These are phyloP conservation scores for Cryphonectria parasitica DNA, from an alignment of 2,329 filamentous ascomycete genomes.

Conservation along the genomic window DNA sequence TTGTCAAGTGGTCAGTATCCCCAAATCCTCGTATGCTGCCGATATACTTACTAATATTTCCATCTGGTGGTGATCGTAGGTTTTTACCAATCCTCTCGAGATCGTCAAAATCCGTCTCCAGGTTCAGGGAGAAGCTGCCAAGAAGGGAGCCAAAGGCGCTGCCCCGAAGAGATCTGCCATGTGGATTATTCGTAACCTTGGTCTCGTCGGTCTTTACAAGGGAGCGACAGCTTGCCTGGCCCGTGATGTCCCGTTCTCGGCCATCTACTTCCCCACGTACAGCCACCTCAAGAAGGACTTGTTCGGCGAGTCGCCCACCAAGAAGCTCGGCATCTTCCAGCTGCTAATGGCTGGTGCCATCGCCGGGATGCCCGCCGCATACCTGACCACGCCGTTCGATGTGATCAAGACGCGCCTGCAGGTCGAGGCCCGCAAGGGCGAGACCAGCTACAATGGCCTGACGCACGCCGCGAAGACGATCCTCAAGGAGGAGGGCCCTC, in stretches of 20 bases:
- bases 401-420: slow-evolving; percentile 99
- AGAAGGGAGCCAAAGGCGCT: slow-evolving; percentile 65
- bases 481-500: slow-evolving; percentile 88
- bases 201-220: slow-evolving; percentile 94
- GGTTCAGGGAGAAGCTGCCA: slow-evolving; percentile 93
- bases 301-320: slow-evolving; percentile 85
- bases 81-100: slow-evolving; percentile 97
- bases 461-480: slow-evolving; percentile 85
- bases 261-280: slow-evolving; percentile 98
- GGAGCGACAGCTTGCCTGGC: slow-evolving; percentile 92
- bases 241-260: slow-evolving; percentile 96
- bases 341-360: slow-evolving; percentile 94
- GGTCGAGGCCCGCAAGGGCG: slow-evolving; percentile 95
- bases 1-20: slow-evolving; percentile 88
- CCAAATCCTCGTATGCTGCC: too few relatives aligned
- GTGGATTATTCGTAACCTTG: slow-evolving; percentile 96
- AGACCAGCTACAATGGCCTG: slow-evolving; percentile 83
- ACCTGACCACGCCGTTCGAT: slow-evolving; percentile 95
- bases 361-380: slow-evolving; percentile 87
- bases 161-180: slow-evolving; percentile 88
- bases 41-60: slow-evolving; percentile 9
- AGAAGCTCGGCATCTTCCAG: slow-evolving; percentile 88
- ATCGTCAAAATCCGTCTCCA: slow-evolving; percentile 99
- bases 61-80: slow-evolving; percentile 49
- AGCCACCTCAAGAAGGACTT: slow-evolving; percentile 90